phyloP scores from a whole-genome alignment of 2,329 filamentous ascomycete species.

The Fusarium sp. region DNA sequence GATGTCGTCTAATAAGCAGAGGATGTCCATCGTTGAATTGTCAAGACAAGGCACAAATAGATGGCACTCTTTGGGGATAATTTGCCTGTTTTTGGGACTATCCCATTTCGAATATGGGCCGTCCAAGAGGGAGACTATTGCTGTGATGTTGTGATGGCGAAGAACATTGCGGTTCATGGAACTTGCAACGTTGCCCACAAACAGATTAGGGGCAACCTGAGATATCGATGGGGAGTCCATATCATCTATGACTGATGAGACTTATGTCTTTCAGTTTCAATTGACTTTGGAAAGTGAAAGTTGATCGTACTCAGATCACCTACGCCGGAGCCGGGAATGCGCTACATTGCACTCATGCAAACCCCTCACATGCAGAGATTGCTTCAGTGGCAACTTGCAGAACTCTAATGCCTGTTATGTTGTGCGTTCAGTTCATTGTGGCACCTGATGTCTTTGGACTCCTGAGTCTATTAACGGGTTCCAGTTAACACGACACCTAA shows the following conservation, averaged over 20 bases:
- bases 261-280: neutral
- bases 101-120: slow-evolving; percentile 33
- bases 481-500: neutral
- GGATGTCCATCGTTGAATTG: slow-evolving; percentile 42
- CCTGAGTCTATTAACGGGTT: neutral
- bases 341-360: slow-evolving; percentile 24
- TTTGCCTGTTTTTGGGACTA: slow-evolving; percentile 32
- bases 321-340: slow-evolving; percentile 3
- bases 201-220: slow-evolving; percentile 39
- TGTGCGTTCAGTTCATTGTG: slow-evolving; percentile 4
- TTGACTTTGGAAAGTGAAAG: neutral
- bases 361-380: slow-evolving; percentile 23
- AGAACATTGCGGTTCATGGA: slow-evolving; percentile 39
- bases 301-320: neutral
- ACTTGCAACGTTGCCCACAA: slow-evolving; percentile 42
- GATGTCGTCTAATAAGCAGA: slow-evolving; percentile 36
- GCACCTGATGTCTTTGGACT: neutral
- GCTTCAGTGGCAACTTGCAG: slow-evolving; percentile 24
- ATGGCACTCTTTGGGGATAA: slow-evolving; percentile 38
- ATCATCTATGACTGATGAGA: slow-evolving; percentile 10
- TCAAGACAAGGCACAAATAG: slow-evolving; percentile 43
- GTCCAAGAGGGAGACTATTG: slow-evolving; percentile 43
- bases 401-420: neutral
- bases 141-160: slow-evolving; percentile 39
- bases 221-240: slow-evolving; percentile 39